Evolutionary conservation across 352 stramenopile genomes (phyloP).

Genomic region (Globisporangium rhizosaccharum): DNA sequence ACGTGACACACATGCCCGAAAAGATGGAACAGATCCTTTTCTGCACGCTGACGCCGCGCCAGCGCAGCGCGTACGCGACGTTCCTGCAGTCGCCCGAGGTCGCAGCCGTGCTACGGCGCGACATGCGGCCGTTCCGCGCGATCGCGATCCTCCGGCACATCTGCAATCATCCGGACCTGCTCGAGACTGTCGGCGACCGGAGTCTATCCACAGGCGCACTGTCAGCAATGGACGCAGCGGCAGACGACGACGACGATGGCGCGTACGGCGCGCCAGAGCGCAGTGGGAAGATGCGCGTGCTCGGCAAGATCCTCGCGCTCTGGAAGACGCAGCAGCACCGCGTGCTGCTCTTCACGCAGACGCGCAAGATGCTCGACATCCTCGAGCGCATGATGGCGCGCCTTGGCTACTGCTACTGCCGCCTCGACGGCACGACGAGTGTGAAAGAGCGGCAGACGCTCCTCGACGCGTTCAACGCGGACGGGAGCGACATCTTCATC

Average conservation of each 20-base stretch:
- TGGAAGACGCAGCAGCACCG: constrained; percentile 95
- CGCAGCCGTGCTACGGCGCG: constrained; percentile 76
- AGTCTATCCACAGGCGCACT: constrained; percentile 1
- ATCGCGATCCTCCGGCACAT: constrained; percentile 97
- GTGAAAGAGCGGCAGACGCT: constrained; percentile 91
- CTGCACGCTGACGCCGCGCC: constrained; percentile 88
- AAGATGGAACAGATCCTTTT: constrained; percentile 99
- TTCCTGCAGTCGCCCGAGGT: constrained; percentile 93
- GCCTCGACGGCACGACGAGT: constrained; percentile 96
- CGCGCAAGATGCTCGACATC: constrained; percentile 96
- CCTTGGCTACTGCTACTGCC: constrained; percentile 87
- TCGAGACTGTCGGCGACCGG: constrained; percentile 43
- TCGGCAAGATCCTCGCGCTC: constrained; percentile 92
- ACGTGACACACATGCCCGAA: constrained; percentile 89
- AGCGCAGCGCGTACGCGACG: constrained; percentile 88
- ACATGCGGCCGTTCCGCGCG: constrained; percentile 85
- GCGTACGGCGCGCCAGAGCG: constrained; percentile 26
- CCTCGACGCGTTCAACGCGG: constrained; percentile 95
- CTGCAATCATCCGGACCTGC: constrained; percentile 97
- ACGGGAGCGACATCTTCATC: constrained; percentile 69
- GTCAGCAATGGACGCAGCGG: not conserved
- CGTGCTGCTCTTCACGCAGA: constrained; percentile 98
- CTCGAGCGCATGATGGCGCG: constrained; percentile 90
- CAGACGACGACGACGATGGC: constrained; percentile 27
- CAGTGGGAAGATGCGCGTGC: constrained; percentile 96